Evolutionary conservation across 2,329 filamentous ascomycete genomes (phyloP), one percentile per base, ranked within the genome.

Genomic region (Hypomyces rosellus): DNA sequence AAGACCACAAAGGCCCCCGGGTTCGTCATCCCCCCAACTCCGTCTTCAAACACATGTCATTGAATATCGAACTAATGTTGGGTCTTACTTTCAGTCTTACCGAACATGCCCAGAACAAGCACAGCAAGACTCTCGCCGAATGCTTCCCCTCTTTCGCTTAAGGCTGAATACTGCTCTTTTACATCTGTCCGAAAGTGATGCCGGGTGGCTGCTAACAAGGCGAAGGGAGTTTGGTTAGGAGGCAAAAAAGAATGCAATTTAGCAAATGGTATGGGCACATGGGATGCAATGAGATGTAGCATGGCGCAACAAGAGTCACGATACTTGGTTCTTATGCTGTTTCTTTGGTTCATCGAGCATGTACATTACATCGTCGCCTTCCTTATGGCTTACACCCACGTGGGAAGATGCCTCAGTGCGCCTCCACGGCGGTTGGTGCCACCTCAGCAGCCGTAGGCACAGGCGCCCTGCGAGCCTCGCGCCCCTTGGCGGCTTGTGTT

Each of bases 61-160:
- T 8, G 6, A 25, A 8, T 11, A 30, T 30, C 6, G 8, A 30
- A 30, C 25, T 30, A 11, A 30, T 6, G 25, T 30, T 39, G 11
- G 11, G n/a, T 16, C 14, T 7, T 47, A 2, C 3, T 39, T 41
- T 46, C 55, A 84, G 81, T 55, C 79, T 90, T 55, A 79, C 77
- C 53, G 81, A 86, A 63, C 87, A 91, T 68, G 85, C 86, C 55
- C 65, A 70, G 56, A 89, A 89, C 71, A 89, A 89, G 76, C 87
- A 91, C 74, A 84, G 71, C 74, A 88, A 89, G 74, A 75, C 76
- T 39, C 73, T 88, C 25, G 66, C 75, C 46, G 85, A 88, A 39
- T 90, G 87, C 72, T 91, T 91, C 71, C 83, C 83, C 15, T 68
- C 57, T 47, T 77, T 72, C 56, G 49, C 54, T 2, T 50, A 40